Evolutionary conservation across 345 rosid species (phyloP).

Genomic region (Lenwebbia sp.): DNA sequence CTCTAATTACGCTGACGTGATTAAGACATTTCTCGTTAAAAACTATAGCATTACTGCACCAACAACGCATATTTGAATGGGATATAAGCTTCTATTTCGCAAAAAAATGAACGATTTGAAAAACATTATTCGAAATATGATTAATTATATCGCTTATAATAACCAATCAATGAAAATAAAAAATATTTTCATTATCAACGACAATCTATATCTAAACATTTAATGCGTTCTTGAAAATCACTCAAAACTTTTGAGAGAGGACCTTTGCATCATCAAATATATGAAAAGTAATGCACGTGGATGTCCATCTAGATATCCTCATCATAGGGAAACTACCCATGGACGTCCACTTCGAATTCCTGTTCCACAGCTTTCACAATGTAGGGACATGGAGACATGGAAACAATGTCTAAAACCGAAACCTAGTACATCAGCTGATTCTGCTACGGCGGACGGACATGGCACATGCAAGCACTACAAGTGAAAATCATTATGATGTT

Average conservation of each 20-base stretch:
- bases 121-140: background rate
- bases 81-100: rapidly evolving
- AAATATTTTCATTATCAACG: no score
- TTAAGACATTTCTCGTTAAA: background rate
- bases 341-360: no score
- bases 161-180: no score
- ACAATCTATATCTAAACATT: no score
- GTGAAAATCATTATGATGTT: background rate
- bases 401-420: background rate
- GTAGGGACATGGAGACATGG: no score
- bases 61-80: background rate
- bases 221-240: no score
- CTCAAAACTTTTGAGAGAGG: no score
- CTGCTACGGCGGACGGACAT: background rate
- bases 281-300: no score
- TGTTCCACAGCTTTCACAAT: no score
- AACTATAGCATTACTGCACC: background rate
- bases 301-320: no score
- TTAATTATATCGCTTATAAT: background rate
- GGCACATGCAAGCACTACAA: background rate
- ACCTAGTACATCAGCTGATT: background rate
- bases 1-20: background rate
- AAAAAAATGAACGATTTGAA: background rate
- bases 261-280: no score
- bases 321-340: no score